Conservation (phyloP, 176 grass and related monocot species). For the Lolium rigidum region DNA sequence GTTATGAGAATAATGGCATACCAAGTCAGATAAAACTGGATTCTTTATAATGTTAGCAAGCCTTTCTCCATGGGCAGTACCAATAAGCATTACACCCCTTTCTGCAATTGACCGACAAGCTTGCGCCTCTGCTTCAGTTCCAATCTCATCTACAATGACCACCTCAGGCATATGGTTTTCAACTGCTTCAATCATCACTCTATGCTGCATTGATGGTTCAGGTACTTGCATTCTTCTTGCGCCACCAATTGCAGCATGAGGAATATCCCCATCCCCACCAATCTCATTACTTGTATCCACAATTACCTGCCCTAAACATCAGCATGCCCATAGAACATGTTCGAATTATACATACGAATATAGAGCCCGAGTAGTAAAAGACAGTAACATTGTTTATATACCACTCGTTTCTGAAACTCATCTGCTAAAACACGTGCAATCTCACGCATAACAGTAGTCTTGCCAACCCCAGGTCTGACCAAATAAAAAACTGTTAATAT, state of each 20-base stretch:
- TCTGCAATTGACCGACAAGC: slow-evolving; percentile 97
- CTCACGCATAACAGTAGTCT: slow-evolving; percentile 97
- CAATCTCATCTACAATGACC: slow-evolving; percentile 96
- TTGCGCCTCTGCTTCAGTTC: slow-evolving; percentile 86
- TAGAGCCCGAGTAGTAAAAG: slow-evolving; percentile 21
- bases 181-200: slow-evolving; percentile 97
- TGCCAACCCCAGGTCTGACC: slow-evolving; percentile 89
- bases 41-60: slow-evolving; percentile 96
- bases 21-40: slow-evolving; percentile 92
- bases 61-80: slow-evolving; percentile 89
- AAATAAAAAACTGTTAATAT: slow-evolving; percentile 33
- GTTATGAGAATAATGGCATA: slow-evolving; percentile 43
- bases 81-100: slow-evolving; percentile 98
- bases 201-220: slow-evolving; percentile 92
- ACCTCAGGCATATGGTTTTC: slow-evolving; percentile 99
- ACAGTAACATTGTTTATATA: slow-evolving; percentile 44
- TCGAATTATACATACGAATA: slow-evolving; percentile 25
- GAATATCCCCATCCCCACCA: slow-evolving; percentile 94
- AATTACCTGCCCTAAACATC: slow-evolving; percentile 91
- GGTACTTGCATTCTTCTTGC: slow-evolving; percentile 99
- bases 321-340: slow-evolving; percentile 49
- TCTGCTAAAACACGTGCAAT: slow-evolving; percentile 96
- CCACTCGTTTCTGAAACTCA: slow-evolving; percentile 95
- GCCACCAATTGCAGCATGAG: slow-evolving; percentile 90
- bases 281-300: slow-evolving; percentile 99